phyloP scores from a whole-genome alignment of 2,329 filamentous ascomycete species.

The Zymoseptoria brevis region DNA sequence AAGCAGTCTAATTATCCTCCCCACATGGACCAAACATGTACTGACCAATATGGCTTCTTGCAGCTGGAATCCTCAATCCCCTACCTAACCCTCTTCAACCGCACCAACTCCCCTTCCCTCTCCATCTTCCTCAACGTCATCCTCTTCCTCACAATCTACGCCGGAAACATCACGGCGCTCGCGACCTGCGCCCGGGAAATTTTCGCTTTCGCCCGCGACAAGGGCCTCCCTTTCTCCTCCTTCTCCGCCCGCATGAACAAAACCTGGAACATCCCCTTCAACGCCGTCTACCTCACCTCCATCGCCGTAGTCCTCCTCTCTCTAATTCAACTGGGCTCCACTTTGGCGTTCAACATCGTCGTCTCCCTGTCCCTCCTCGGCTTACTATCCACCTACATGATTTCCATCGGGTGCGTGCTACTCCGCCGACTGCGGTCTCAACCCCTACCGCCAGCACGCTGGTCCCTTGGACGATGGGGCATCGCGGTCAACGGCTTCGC shows the following conservation, averaged over 20 bases:
- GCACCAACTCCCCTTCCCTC: constrained; percentile 17
- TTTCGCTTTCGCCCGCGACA: constrained; percentile 38
- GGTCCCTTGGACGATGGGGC: constrained; percentile 21
- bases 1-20: too few species aligned
- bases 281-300: constrained; percentile 29
- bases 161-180: constrained; percentile 28
- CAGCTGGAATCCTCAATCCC: constrained; percentile 15
- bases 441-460: constrained; percentile 21
- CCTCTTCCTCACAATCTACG: constrained; percentile 22
- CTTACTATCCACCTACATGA: constrained; percentile 31
- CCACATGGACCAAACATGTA: too few species aligned
- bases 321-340: constrained; percentile 31
- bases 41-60: too few species aligned
- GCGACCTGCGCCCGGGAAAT: constrained; percentile 36
- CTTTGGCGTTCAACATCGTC: constrained; percentile 31
- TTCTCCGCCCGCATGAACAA: constrained; percentile 24
- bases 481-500: constrained; percentile 24
- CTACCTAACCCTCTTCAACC: constrained; percentile 24
- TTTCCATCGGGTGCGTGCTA: constrained; percentile 30
- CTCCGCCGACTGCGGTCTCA: constrained; percentile 18
- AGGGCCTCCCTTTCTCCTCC: constrained; percentile 29
- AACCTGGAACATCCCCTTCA: constrained; percentile 29
- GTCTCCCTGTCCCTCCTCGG: constrained; percentile 29
- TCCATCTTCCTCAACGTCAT: constrained; percentile 22
- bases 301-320: constrained; percentile 26